Evolutionary conservation across 441 rosid genomes (phyloP), one percentile per base, ranked within the genome.

Genomic region (Aleurites moluccanus): DNA sequence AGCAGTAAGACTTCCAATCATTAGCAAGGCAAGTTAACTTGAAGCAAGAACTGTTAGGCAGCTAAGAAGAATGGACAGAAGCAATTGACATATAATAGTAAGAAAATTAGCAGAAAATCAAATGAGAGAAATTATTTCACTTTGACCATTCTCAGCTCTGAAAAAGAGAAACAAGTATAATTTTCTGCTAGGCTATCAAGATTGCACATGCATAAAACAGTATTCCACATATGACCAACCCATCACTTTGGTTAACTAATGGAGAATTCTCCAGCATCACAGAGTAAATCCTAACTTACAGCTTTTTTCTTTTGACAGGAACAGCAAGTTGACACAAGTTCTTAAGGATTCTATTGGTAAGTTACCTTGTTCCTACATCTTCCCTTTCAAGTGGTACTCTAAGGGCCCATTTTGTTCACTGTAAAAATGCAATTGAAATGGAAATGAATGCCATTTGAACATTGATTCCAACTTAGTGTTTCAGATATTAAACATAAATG

Each of bases 281-380:
- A n/a, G n/a, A 38, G 25, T 63, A 52, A 75, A 76, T 20, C 45
- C 61, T 64, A 73, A 77, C 71, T 61, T 25, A 15, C 47, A 28
- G 28, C 47, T 66, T 77, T 62, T 70, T 67, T 27, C 65, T 42
- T 66, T 79, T 76, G 76, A 79, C 89, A 92, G 98, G 89, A 92
- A 92, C 76, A 91, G 93, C 88, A 92, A 89, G 90, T 86, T 92
- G 81, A 91, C 98, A 27, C 94, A 86, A 75, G 90, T 92, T 72
- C 93, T 92, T 56, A 87, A 89, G 84, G 98, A 92, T 82, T 92
- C 96, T 47, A 84, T 92, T 13, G 98, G 98, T 91, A 88, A 84
- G 53, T 67, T 52, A 47, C n/a, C 56, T 21, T 50, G 8, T 50
- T 50, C 56, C 9, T 63, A 35, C 44, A 15, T 15, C 25, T 64